Conservation (phyloP, 2,329 filamentous ascomycete genomes). For the Talaromyces rugulosus region DNA sequence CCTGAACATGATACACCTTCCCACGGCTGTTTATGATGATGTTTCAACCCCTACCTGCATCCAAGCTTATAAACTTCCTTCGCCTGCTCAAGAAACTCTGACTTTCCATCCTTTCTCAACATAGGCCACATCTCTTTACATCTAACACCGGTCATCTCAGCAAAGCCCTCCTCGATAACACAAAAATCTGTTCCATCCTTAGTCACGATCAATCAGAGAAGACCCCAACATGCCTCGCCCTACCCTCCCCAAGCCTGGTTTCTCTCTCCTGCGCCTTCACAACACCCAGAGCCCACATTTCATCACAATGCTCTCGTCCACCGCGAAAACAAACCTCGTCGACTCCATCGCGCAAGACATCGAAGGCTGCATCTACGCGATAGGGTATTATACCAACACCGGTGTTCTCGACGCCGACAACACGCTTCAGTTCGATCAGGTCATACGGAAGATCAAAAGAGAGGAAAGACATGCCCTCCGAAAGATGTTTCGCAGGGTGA, state of each 20-base stretch:
- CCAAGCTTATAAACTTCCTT: not conserved
- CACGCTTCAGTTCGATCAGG: conserved; percentile 10
- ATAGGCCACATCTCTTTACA: too few species aligned
- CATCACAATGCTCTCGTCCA: conserved; percentile 4
- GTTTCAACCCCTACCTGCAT: not conserved
- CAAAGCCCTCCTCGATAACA: not conserved
- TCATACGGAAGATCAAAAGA: conserved; percentile 4
- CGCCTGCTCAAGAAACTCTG: not conserved
- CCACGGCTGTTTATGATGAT: not conserved
- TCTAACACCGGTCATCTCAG: not conserved
- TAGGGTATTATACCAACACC: conserved; percentile 5
- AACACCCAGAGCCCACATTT: conserved; percentile 8
- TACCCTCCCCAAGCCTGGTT: conserved; percentile 8
- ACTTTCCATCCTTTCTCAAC: not conserved
- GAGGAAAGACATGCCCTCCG: not conserved
- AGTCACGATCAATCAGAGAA: not conserved
- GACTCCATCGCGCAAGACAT: conserved; percentile 11
- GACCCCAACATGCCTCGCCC: conserved; percentile 10
- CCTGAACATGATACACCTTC: not conserved
- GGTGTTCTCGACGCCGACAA: conserved; percentile 8
- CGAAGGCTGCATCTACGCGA: conserved; percentile 9
- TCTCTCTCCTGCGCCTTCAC: conserved; percentile 11
- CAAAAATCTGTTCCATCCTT: not conserved
- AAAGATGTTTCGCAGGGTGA: not conserved
- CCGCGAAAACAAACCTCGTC: conserved; percentile 7